Evolutionary conservation across 2,329 filamentous ascomycete genomes (phyloP).

Genomic region (Sporothrix humicola): DNA sequence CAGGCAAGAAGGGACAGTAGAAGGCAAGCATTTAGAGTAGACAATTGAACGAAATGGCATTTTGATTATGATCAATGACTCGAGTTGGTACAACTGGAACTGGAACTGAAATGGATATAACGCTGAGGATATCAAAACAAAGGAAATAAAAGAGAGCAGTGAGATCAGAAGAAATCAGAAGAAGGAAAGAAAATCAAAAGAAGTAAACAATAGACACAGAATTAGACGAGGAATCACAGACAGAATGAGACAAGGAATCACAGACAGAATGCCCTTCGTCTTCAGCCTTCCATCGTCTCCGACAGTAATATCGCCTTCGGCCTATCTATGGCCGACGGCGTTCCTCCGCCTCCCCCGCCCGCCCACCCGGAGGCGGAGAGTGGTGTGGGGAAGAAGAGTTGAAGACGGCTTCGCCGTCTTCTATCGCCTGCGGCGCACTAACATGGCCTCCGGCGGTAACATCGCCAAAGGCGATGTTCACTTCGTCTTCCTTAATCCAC

Average conservation of each 20-base stretch:
- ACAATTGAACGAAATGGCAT: no score
- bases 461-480: no score
- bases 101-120: not conserved
- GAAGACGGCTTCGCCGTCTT: not conserved
- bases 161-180: not conserved
- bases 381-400: no score
- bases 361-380: not conserved
- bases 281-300: no score
- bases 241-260: no score
- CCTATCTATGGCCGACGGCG: not conserved
- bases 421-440: no score
- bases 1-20: not conserved
- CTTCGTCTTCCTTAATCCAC: no score
- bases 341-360: no score
- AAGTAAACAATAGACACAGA: not conserved
- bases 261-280: no score
- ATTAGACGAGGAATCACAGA: not conserved
- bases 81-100: not conserved
- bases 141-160: not conserved
- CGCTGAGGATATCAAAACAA: conserved; percentile 12
- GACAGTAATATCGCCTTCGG: not conserved
- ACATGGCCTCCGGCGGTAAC: no score
- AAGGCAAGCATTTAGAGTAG: not conserved
- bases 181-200: not conserved
- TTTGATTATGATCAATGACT: not conserved